Evolutionary conservation across 2,329 filamentous ascomycete genomes (phyloP).

Genomic region (Huntiella moniliformis): DNA sequence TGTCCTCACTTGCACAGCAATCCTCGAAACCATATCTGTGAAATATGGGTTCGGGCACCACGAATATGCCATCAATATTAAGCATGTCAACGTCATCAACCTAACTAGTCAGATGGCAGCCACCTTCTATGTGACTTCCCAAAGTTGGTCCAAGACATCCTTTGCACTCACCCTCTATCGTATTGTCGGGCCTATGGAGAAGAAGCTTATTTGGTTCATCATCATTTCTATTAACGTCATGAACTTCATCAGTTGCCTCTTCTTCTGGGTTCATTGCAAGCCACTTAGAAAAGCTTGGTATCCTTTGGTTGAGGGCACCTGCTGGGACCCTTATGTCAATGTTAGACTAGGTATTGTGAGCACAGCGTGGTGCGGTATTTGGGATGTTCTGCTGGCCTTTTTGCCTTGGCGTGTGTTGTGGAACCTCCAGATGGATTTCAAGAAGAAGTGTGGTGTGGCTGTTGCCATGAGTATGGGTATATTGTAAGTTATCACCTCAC

Average conservation of each 20-base stretch:
- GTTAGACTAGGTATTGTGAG: slow-evolving; percentile 8
- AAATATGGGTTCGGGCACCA: slow-evolving; percentile 13
- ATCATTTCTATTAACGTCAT: slow-evolving; percentile 15
- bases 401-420: slow-evolving; percentile 16
- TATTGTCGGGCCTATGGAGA: slow-evolving; percentile 15
- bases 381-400: slow-evolving; percentile 14
- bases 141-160: slow-evolving; percentile 15
- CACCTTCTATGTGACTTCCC: slow-evolving; percentile 6
- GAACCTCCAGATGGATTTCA: slow-evolving; percentile 16
- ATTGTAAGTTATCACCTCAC: slow-evolving; percentile 13
- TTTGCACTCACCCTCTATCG: slow-evolving; percentile 18
- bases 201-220: slow-evolving; percentile 16
- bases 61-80: slow-evolving; percentile 9
- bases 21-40: slow-evolving; percentile 12
- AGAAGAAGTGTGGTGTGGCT: slow-evolving; percentile 16
- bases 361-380: slow-evolving; percentile 12
- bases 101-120: slow-evolving; percentile 4
- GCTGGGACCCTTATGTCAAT: slow-evolving; percentile 13
- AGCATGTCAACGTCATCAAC: neutral
- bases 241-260: slow-evolving; percentile 13
- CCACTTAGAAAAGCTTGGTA: slow-evolving; percentile 16
- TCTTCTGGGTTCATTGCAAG: slow-evolving; percentile 16
- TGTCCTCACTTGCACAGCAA: neutral
- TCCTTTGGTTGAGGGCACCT: slow-evolving; percentile 13
- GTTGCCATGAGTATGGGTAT: slow-evolving; percentile 16